Evolutionary conservation across 2,329 filamentous ascomycete species (phyloP).

Genomic region (Diaporthe nobilis): DNA sequence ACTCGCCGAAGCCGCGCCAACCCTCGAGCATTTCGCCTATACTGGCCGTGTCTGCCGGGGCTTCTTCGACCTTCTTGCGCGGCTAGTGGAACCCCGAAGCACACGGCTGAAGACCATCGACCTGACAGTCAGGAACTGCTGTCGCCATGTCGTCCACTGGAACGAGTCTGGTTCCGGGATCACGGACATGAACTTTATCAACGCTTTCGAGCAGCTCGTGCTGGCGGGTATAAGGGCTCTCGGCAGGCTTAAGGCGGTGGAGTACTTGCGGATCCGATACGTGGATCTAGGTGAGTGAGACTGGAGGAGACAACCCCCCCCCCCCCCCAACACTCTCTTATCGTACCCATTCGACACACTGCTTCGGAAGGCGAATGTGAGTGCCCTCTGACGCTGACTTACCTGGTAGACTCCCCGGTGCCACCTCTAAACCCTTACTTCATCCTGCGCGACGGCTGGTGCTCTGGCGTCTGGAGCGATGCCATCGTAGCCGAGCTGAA

Average conservation of each 20-base stretch:
- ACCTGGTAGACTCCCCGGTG: slow-evolving; percentile 72
- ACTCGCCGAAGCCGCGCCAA: slow-evolving; percentile 72
- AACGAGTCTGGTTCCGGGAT: slow-evolving; percentile 78
- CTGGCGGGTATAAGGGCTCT: slow-evolving; percentile 74
- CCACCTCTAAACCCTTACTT: slow-evolving; percentile 83
- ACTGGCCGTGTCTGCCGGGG: slow-evolving; percentile 79
- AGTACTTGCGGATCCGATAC: slow-evolving; percentile 79
- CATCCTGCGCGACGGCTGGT: slow-evolving; percentile 70
- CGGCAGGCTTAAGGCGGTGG: slow-evolving; percentile 69
- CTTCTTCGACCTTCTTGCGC: slow-evolving; percentile 75
- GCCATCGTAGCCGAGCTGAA: slow-evolving; percentile 73
- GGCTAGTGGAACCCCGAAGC: slow-evolving; percentile 61
- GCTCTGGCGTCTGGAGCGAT: slow-evolving; percentile 81
- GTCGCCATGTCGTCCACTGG: slow-evolving; percentile 68
- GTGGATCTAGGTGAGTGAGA: slow-evolving; percentile 74
- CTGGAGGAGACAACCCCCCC: slow-evolving; percentile 43
- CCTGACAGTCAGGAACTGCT: slow-evolving; percentile 82
- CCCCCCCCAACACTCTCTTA: background rate
- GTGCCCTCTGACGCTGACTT: background rate
- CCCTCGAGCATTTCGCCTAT: slow-evolving; percentile 78
- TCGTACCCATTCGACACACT: background rate
- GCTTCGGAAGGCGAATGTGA: background rate
- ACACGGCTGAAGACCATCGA: slow-evolving; percentile 76
- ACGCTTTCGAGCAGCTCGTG: slow-evolving; percentile 78
- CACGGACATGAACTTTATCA: slow-evolving; percentile 79